Conservation (phyloP, 192 early-diverging fungal genomes). For the Phycomyces nitens region DNA sequence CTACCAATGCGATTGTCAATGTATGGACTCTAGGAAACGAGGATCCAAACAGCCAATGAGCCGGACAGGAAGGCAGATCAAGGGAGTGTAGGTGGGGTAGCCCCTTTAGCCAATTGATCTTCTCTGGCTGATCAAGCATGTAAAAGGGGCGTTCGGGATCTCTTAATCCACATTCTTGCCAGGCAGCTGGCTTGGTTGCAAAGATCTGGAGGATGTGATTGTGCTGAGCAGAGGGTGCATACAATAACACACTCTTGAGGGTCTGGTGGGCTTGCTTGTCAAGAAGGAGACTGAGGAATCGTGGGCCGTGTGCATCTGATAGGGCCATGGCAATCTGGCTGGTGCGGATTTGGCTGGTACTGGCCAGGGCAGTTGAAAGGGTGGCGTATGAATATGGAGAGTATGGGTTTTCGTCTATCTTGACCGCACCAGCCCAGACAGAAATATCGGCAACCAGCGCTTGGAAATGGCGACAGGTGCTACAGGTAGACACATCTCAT, state of each 20-base stretch:
- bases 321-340: not conserved
- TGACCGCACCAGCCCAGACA: slow-evolving; percentile 8
- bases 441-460: slow-evolving; percentile 9
- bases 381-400: not conserved
- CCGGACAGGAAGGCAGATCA: slow-evolving; percentile 8
- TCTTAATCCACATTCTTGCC: not conserved
- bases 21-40: slow-evolving; percentile 2
- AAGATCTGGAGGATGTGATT: not conserved
- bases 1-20: not conserved
- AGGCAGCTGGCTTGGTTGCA: not conserved
- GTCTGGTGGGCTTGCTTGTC: not conserved
- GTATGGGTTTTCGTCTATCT: not conserved
- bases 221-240: not conserved
- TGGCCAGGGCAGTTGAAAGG: not conserved
- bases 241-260: not conserved
- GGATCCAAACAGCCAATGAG: not conserved
- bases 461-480: not conserved
- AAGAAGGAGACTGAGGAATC: not conserved
- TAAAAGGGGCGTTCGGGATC: not conserved
- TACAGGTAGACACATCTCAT: not conserved
- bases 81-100: not conserved
- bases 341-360: not conserved
- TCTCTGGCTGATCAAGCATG: not conserved
- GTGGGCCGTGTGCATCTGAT: not conserved
- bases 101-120: not conserved